phyloP scores from a whole-genome alignment of 257 asterid species.

The Solanum appendiculatum region DNA sequence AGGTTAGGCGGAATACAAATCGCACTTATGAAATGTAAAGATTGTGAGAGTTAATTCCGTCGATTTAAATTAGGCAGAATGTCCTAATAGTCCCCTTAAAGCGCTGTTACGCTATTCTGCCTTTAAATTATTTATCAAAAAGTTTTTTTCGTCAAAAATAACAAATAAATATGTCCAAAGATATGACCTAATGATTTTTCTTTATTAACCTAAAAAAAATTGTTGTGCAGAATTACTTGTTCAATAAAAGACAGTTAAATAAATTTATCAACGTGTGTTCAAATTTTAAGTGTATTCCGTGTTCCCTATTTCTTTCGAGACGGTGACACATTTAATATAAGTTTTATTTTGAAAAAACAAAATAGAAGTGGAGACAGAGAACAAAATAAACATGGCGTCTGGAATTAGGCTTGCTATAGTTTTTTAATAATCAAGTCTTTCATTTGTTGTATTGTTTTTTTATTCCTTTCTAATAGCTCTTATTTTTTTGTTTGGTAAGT shows the following conservation, averaged over 20 bases:
- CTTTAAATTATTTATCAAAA: background rate
- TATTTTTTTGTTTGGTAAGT: background rate
- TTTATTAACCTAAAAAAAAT: background rate
- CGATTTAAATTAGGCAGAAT: background rate
- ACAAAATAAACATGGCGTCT: background rate
- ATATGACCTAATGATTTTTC: background rate
- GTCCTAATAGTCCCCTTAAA: background rate
- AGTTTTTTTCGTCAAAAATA: background rate
- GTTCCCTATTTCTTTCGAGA: background rate
- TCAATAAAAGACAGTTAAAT: background rate
- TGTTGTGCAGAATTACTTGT: background rate
- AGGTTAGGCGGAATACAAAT: background rate
- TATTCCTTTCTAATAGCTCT: background rate
- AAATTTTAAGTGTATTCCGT: background rate
- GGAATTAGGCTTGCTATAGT: background rate
- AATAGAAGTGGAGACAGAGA: background rate
- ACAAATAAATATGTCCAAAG: background rate
- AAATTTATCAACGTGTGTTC: background rate
- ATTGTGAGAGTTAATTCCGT: background rate
- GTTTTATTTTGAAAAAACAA: background rate
- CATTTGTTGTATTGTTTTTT: background rate
- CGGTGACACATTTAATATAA: background rate
- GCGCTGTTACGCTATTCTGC: background rate
- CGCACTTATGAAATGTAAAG: background rate
- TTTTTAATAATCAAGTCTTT: background rate